Evolutionary conservation across 75 land plant genomes (phyloP), one percentile per base, ranked within the genome.

Genomic region (Sequoiadendron giganteum): DNA sequence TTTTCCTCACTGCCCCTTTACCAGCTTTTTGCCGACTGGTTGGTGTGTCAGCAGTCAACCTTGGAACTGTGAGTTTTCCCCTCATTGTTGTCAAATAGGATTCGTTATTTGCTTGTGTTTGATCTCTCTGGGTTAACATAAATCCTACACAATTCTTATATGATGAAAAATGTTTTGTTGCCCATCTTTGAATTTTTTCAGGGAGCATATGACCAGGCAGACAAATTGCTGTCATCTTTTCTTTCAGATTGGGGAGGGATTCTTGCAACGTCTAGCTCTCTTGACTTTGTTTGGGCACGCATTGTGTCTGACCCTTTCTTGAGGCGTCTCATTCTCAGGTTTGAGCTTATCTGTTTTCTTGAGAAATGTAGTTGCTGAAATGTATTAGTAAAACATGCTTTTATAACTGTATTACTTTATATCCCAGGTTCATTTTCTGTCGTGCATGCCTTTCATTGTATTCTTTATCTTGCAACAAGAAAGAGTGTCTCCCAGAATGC

Each of bases 1-100:
- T 93, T 84, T 98, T 98, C 88, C 88, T 98, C 25, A 97, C 99
- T 86, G 93, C 99, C 79, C 99, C 99, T 78, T 82, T 97, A 30
- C 95, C 88, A 85, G 99, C 99, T 40, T 95, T 98, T 47, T 95
- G 94, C 87, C 93, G 93, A 38, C 82, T 98, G 87, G 91, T 94
- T 79, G 94, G 90, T 49, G 72, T 94, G 18, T 86, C 90, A n/a
- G 58, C 83, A 6, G 83, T 90, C 40, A 91, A 86, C 86, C 43
- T 90, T 78, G 92, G 54, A 4, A 45, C 48, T 3, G 84, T 82
- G 84, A 82, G 84, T 82, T 25, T 82, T 82, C 28, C 49, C 4
- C 8, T 49, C 11, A n/a, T 82, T 47, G 15, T 19, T 79, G 47
- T 4, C 3, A 39, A 80, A 80, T 80, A 40, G 30, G 83, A 21